Base-by-base conservation (phyloP, 2,329 filamentous ascomycete species). In the Teratosphaeria pseudoeucalypti region DNA sequence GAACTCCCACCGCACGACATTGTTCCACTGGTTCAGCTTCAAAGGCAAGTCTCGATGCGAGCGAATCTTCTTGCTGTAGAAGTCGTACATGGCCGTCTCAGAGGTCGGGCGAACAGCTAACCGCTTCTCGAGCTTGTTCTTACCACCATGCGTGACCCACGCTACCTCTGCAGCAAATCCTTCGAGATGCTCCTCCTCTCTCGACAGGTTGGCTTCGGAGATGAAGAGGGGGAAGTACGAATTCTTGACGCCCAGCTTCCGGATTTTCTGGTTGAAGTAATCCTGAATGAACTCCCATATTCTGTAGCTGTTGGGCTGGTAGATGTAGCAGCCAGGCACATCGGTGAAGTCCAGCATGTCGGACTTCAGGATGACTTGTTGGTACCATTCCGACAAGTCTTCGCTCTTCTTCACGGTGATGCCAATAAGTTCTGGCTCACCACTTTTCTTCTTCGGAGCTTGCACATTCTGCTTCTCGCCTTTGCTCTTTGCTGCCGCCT, bases 301-400 rank as follows among this genome's bases (percentile, higher is more conserved):
- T 62, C 80, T 80, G 73, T 83, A 87, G 19, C 84, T 85, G 61
- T 81, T 79, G 56, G 85, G 85, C 77, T 84, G 92, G 74, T 95
- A 83, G 73, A 97, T 94, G 76, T 96, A 97, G 79, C 95, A 96
- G 55, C 92, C 90, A n/a, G 92, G 90, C 63, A 97, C 92, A 77
- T 96, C 89, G 71, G 96, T 97, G 83, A 96, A 99, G 71, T 96
- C 92, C 69, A 97, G 87, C 88, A 99, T 89, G 74, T 96, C 90
- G 68, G 90, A 90, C 83, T 99, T 99, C 71, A 92, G 86, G 60
- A 99, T 88, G 62, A 97, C 89, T 77, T 99, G 92, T 77, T 96
- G 90, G 77, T 99, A 99, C 94, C 94, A 99, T 76, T 86, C 85
- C 56, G 90, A 82, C 73, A 99, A 94, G 77, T 97, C 90, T 55